Evolutionary conservation across 75 land plant species (phyloP), one percentile per base, ranked within the genome.

Genomic region (Isoetes taiwanensis): DNA sequence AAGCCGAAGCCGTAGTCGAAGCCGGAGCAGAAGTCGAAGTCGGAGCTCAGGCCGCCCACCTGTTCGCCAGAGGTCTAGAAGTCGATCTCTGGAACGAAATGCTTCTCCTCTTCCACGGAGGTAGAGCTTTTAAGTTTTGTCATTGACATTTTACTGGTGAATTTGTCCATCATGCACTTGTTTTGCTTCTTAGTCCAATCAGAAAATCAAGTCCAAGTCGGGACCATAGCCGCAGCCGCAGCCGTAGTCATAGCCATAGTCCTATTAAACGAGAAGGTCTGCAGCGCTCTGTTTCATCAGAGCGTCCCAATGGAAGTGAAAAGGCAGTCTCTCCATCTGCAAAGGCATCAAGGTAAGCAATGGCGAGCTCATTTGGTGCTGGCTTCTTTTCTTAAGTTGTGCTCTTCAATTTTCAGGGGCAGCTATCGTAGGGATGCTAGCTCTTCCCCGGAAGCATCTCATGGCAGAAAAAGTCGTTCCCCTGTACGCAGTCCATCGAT

Each of bases 151-250:
- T 14, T 14, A 14, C 39, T 9, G 39, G 39, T 37, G 39, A 9
- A 14, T 37, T 37, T 14, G 9, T 9, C 9, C 39, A 37, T 37
- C 14, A 9, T 37, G 39, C 28, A 27, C 25, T n/a, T n/a, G n/a
- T n/a, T n/a, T n/a, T n/a, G n/a, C n/a, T n/a, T n/a, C n/a, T n/a
- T n/a, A n/a, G n/a, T n/a, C n/a, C n/a, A n/a, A n/a, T n/a, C n/a
- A n/a, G n/a, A n/a, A n/a, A n/a, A n/a, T n/a, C n/a, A n/a, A n/a
- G n/a, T n/a, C n/a, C n/a, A 6, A 70, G 57, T 26, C 76, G 68
- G 21, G 58, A 61, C 60, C 33, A 46, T 14, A 71, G 75, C 60
- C 66, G 76, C 14, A 73, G 76, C 28, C 27, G 42, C 17, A 73
- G 76, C 68, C 56, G 58, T 23, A 62, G 71, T 46, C 20, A 28